Percentiles rank a stretch among this genome's conserved stretches.
Evolutionary conservation across 495 filamentous ascomycete species (phyloP).

Genomic region (Pyronema omphalodes): DNA sequence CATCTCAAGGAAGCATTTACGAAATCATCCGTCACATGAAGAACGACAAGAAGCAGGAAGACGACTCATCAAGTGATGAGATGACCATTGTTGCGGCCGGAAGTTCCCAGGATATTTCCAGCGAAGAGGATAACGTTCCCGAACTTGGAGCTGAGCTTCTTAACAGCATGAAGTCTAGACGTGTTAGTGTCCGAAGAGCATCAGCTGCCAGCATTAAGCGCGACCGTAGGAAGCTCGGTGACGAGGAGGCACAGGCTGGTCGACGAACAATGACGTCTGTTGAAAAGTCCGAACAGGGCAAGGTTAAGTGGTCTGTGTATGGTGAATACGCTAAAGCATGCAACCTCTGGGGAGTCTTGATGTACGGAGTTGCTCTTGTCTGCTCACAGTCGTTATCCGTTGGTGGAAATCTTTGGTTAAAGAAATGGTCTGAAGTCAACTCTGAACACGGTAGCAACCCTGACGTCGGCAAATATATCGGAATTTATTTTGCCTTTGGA

Average conservation of each 20-base stretch:
- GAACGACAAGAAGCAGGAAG: constrained; percentile 46
- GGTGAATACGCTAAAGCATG: constrained; percentile 81
- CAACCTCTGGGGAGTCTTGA: constrained; percentile 62
- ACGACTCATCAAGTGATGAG: constrained; percentile 36
- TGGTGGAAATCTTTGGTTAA: constrained; percentile 75
- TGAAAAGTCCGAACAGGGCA: constrained; percentile 78
- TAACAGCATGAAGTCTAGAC: constrained; percentile 38
- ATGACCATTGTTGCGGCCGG: constrained; percentile 36
- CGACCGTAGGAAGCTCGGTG: constrained; percentile 58
- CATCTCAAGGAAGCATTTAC: constrained; percentile 80
- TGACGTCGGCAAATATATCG: constrained; percentile 72
- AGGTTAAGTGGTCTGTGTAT: constrained; percentile 91
- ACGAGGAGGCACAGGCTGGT: constrained; percentile 54
- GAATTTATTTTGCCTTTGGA: constrained; percentile 86
- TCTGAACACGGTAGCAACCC: constrained; percentile 45
- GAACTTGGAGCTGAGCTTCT: constrained; percentile 13
- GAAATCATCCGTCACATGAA: constrained; percentile 49
- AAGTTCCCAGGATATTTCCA: constrained; percentile 28
- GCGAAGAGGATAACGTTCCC: constrained; percentile 31
- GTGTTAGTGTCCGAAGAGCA: constrained; percentile 63
- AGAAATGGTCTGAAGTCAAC: constrained; percentile 75
- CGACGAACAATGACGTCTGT: constrained; percentile 64
- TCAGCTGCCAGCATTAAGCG: constrained; percentile 81
- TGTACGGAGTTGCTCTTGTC: constrained; percentile 64
- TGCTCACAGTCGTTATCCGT: constrained; percentile 67